Evolutionary conservation across 169 alveolate species (phyloP), one percentile per base, ranked within the genome.

Genomic region (Plasmodium chabaudi): DNA sequence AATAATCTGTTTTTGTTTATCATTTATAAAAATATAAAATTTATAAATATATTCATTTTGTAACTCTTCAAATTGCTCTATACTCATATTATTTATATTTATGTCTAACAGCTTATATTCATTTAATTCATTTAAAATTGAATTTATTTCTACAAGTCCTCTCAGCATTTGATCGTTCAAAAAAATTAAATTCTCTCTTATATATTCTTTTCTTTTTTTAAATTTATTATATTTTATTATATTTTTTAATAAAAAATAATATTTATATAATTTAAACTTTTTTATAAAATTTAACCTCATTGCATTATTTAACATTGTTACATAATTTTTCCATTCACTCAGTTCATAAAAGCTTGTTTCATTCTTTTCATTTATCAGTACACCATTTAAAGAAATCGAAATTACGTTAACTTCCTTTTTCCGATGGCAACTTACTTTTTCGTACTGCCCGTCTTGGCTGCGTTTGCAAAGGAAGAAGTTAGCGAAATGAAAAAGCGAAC

Each of bases 291-390:
- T 77, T 56, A 77, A 77, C 7, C 72, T 46, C 21, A 77, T 57
- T 5, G 88, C 88, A 19, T 68, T 49, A 15, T 65, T 77, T 21
- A 77, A 56, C 42, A 77, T 47, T 3, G 67, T 77, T 25, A 77
- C 65, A 57, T 63, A 67, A 2, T 17, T 9, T 56, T 64, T 77
- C 88, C 88, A 77, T 64, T 77, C 88, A 59, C 49, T 64, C 1
- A 77, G 17, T 47, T 77, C 88, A 27, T 77, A 77, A 27, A 77
- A 77, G 2, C 60, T 64, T 27, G 88, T 63, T n/a, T 77, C 88
- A 15, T 77, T 77, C 34, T 77, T 77, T 46, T 77, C 88, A 59
- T 77, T 77, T 21, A 68, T 61, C 88, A 77, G 17, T 9, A 64
- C 88, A 1, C 88, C 88, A 25, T 68, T 44, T n/a, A 63, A 60